A percentile compares a stretch with the other conserved stretches of the same genome.
Conservation (phyloP, 768 basidiomycete genomes). For the Royoungia palumana region DNA sequence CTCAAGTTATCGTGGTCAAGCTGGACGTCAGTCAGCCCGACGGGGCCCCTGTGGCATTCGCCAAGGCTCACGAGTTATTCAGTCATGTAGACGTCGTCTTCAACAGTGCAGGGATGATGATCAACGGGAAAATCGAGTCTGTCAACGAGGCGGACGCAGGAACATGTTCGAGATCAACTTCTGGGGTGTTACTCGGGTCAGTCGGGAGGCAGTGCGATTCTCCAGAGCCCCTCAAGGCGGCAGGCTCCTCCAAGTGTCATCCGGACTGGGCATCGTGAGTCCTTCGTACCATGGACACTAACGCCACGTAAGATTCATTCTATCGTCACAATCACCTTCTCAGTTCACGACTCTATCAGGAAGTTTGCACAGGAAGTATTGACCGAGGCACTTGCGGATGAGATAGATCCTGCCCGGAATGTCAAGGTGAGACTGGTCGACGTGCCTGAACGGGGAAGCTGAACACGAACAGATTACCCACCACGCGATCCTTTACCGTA, state of each 20-base stretch:
- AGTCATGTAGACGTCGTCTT: constrained; percentile 38
- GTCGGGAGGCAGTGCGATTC: constrained; percentile 29
- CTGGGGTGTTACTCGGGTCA: constrained; percentile 32
- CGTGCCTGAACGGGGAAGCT: not conserved
- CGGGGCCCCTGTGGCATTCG: constrained; percentile 29
- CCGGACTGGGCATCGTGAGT: constrained; percentile 20
- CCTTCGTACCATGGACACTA: constrained; percentile 11
- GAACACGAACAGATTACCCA: not conserved
- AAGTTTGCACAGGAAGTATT: constrained; percentile 28
- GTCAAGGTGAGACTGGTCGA: constrained; percentile 12
- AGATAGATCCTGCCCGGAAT: constrained; percentile 26
- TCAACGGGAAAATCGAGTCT: constrained; percentile 34
- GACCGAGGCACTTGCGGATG: constrained; percentile 20
- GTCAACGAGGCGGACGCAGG: constrained; percentile 29
- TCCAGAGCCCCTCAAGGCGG: constrained; percentile 37
- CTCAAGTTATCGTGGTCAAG: constrained; percentile 22
- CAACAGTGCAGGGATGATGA: constrained; percentile 35
- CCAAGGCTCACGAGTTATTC: constrained; percentile 28
- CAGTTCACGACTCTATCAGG: not conserved
- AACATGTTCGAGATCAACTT: constrained; percentile 38
- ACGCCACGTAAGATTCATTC: constrained; percentile 22
- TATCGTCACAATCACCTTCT: not conserved
- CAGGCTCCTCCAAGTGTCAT: constrained; percentile 35
- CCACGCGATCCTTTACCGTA: too few species aligned
- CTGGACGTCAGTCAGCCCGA: constrained; percentile 30